Percentiles rank a stretch among this genome's conserved stretches.
Evolutionary conservation across 768 basidiomycete species (phyloP).

Genomic region (Auricularia heimuer): DNA sequence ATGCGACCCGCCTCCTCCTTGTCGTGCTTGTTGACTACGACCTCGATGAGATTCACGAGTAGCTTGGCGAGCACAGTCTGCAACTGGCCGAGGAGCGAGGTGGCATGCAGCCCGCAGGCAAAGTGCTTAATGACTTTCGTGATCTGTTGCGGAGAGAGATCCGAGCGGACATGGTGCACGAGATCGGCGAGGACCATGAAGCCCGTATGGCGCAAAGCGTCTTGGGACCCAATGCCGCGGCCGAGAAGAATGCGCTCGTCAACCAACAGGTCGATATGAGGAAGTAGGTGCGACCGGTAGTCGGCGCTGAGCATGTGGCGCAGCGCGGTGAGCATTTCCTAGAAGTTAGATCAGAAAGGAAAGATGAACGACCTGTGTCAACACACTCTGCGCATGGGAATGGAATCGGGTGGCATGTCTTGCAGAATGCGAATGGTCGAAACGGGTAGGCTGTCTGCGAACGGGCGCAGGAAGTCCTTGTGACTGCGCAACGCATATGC

Average conservation of each 20-base stretch:
- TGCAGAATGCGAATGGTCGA: slow-evolving; percentile 80
- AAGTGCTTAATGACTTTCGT: slow-evolving; percentile 73
- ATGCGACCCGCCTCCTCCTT: slow-evolving; percentile 56
- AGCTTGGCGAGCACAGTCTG: slow-evolving; percentile 91
- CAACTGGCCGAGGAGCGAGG: slow-evolving; percentile 65
- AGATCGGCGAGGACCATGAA: slow-evolving; percentile 89
- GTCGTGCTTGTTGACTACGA: slow-evolving; percentile 67
- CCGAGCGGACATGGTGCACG: slow-evolving; percentile 80
- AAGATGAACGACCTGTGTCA: too few relatives aligned
- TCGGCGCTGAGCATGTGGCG: slow-evolving; percentile 78
- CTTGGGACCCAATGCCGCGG: slow-evolving; percentile 69
- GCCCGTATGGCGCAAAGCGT: slow-evolving; percentile 59
- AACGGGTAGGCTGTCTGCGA: slow-evolving; percentile 72
- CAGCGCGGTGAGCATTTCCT: slow-evolving; percentile 77
- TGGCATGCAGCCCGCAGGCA: slow-evolving; percentile 82
- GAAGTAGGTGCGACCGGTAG: slow-evolving; percentile 67
- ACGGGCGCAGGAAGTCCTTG: slow-evolving; percentile 54
- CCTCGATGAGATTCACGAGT: slow-evolving; percentile 81
- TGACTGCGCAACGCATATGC: slow-evolving; percentile 77
- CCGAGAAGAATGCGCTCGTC: slow-evolving; percentile 88
- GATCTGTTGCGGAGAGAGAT: slow-evolving; percentile 69
- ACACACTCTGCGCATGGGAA: slow-evolving; percentile 41
- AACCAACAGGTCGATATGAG: slow-evolving; percentile 80
- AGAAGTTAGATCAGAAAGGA: too few relatives aligned
- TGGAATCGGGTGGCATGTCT: slow-evolving; percentile 83